Evolutionary conservation across 768 basidiomycete genomes (phyloP), one percentile per base, ranked within the genome.

Genomic region (Leccinum rimulosum): DNA sequence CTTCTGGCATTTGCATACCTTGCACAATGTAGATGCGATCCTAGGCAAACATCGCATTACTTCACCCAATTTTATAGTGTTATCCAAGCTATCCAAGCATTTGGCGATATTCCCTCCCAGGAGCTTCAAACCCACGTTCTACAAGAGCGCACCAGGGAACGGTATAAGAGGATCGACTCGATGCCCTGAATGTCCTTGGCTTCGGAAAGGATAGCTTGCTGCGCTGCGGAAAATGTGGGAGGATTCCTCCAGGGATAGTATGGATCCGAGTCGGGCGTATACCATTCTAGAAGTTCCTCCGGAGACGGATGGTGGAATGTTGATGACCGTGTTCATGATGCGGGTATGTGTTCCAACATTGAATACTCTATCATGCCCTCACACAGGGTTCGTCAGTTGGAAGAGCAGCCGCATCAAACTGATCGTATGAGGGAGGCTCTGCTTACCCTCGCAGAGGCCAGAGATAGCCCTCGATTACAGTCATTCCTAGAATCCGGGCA

Each of bases 21-120:
- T 56, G 86, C 89, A 0, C 90, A 93, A 71, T 88, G 85, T 67
- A 87, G 90, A 59, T 94, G 92, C 71, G 85, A 93, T 66, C 89
- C 90, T 31, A 75, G 72, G 3, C 74, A 78, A 38, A 92, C 90
- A 0, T 62, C 84, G 4, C 68, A 74, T 14, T 88, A 91, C 69
- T 92, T 89, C 70, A 80, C 82, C 3, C 76, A 79, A 55, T 74
- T 93, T 45, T 78, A 75, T 31, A 72, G 73, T 45, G 76, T 91
- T 55, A 77, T 85, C 14, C 74, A 76, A 55, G 70, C 76, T 15
- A 75, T 90, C 59, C 75, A 82, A 55, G 75, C 76, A 52, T 74
- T 79, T 55, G 80, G 79, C 31, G 78, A 84, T 73, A 64, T 82
- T 74, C 59, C 70, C 65, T 57, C 78, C 67, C 66, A 73, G 17